Conservation (phyloP, 768 basidiomycete genomes). For the Clitopilus hobsonii region DNA sequence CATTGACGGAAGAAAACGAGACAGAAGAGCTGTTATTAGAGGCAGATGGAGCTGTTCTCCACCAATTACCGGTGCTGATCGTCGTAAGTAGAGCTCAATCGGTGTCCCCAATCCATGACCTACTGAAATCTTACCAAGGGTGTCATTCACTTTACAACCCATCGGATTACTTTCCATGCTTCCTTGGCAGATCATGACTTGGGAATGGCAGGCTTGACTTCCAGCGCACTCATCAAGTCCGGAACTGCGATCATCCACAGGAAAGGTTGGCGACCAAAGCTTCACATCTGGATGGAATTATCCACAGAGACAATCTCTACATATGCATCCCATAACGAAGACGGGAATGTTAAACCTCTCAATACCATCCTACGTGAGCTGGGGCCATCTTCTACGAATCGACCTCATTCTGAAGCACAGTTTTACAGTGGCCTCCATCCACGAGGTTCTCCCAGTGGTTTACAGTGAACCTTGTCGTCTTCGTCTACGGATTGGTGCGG, state of each 20-base stretch:
- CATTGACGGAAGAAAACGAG: slow-evolving; percentile 34
- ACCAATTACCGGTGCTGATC: slow-evolving; percentile 36
- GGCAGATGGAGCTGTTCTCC: slow-evolving; percentile 44
- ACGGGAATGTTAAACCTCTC: slow-evolving; percentile 50
- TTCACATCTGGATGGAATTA: slow-evolving; percentile 59
- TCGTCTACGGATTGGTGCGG: slow-evolving; percentile 28
- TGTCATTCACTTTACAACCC: slow-evolving; percentile 60
- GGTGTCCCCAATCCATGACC: neutral
- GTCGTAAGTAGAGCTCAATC: slow-evolving; percentile 27
- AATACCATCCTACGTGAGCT: slow-evolving; percentile 45
- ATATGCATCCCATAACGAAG: slow-evolving; percentile 50
- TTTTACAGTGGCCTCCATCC: slow-evolving; percentile 42
- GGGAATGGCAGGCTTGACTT: slow-evolving; percentile 22
- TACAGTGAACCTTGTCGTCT: slow-evolving; percentile 39
- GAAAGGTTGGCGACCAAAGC: slow-evolving; percentile 38
- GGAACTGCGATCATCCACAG: slow-evolving; percentile 47
- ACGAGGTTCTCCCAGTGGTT: slow-evolving; percentile 38
- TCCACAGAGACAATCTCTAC: slow-evolving; percentile 55
- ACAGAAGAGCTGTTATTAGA: slow-evolving; percentile 51
- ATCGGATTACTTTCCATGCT: slow-evolving; percentile 63
- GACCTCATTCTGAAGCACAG: neutral
- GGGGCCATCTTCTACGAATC: no score
- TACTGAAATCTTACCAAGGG: slow-evolving; percentile 30
- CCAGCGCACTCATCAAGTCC: slow-evolving; percentile 37
- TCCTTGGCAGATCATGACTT: slow-evolving; percentile 42